Base-by-base conservation (phyloP, 2,329 filamentous ascomycete species). In the Fusarium setosum region DNA sequence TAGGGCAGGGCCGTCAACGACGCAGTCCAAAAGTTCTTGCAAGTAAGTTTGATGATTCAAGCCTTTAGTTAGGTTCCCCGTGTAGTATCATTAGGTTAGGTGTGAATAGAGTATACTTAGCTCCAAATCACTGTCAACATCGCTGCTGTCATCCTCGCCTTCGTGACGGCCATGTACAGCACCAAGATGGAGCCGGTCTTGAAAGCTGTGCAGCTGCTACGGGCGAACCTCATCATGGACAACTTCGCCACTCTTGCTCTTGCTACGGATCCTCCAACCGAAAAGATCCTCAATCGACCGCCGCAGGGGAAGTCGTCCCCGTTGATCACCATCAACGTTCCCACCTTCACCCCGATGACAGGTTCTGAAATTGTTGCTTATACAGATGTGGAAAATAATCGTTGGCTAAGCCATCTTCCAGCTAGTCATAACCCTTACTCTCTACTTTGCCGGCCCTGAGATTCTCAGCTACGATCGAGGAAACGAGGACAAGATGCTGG, bases 151-250 rank as follows among this genome's bases (percentile, higher is more conserved):
- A 26, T 47, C 1, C 20, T 47, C 26, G 44, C 44, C 2, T 47
- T 47, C 11, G 6, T 47, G 12, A 47, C 44, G 6, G 44, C 44
- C 44, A 29, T 47, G 8, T 47, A 47, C 2, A 29, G 31, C 29
- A 13, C 17, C 13, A 20, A 88, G 7, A 82, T 90, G 72, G 87
- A 90, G 41, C 87, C 87, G 4, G 88, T 90, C 4, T 81, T 90
- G 41, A 88, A 85, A 4, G 86, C 87, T 2, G 88, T 90, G 1
- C 88, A 90, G 69, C 81, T 90, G 48, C 81, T 90, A 35, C 90
- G 88, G 88, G 86, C 90, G 54, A 90, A 90, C 73, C 80, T 90
- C 40, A 90, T 90, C 73, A 90, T 90, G 88, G 88, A 90, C 68
- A 90, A 88, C 11, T 89, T 90, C 61, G 88, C 88, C 6, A 88